These are phyloP conservation scores for Yamadazyma nakazawae DNA, from an alignment of 805 yeast species.

Conservation along the genomic window DNA sequence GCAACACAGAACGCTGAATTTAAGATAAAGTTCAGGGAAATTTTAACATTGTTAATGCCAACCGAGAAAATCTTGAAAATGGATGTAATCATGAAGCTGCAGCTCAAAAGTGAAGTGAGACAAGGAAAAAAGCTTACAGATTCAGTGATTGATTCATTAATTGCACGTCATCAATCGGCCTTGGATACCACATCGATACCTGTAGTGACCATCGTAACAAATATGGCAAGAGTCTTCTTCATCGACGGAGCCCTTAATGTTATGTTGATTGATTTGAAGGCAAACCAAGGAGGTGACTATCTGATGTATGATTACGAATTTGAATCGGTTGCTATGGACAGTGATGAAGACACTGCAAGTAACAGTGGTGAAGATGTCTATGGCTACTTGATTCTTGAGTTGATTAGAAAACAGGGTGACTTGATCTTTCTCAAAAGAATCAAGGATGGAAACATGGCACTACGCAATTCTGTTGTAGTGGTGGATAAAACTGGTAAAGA, in stretches of 20 bases:
- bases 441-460: conserved; percentile 35
- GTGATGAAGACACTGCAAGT: conserved; percentile 17
- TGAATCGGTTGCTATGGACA: conserved; percentile 31
- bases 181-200: conserved; percentile 24
- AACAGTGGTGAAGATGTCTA: conserved; percentile 40
- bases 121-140: conserved; percentile 25
- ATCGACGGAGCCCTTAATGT: conserved; percentile 33
- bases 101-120: conserved; percentile 25
- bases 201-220: conserved; percentile 38
- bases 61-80: conserved; percentile 40
- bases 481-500: conserved; percentile 29
- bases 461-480: conserved; percentile 24
- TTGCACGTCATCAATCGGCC: conserved; percentile 15
- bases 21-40: conserved; percentile 30
- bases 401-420: conserved; percentile 50
- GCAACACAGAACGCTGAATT: background rate
- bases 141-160: conserved; percentile 28
- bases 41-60: conserved; percentile 27
- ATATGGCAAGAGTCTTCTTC: conserved; percentile 39
- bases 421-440: conserved; percentile 49
- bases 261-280: conserved; percentile 38
- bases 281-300: conserved; percentile 46
- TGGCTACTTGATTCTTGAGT: conserved; percentile 65
- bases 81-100: conserved; percentile 38
- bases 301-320: conserved; percentile 83